These are phyloP conservation scores for Sarocladium brachiariae DNA, from an alignment of 2,329 filamentous ascomycete genomes.

Conservation along the genomic window DNA sequence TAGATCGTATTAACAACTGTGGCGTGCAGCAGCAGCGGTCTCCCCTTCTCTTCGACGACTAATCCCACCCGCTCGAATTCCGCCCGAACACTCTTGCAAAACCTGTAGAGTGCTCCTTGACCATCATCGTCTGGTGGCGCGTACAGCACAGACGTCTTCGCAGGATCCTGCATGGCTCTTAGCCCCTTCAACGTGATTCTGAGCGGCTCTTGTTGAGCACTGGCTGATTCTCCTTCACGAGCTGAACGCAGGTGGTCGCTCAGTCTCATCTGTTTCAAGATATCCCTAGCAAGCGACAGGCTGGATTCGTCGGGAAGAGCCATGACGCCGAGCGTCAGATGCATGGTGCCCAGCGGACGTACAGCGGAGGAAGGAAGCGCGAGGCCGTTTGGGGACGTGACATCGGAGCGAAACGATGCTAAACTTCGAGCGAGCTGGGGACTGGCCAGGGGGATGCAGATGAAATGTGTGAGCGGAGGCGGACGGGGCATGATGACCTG, in stretches of 20 bases:
- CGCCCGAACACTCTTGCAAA: slow-evolving; percentile 49
- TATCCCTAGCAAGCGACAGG: slow-evolving; percentile 33
- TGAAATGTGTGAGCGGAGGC: slow-evolving; percentile 61
- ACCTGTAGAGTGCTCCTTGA: slow-evolving; percentile 42
- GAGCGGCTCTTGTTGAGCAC: slow-evolving; percentile 20
- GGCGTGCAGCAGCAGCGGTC: slow-evolving; percentile 70
- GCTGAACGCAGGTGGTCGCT: slow-evolving; percentile 31
- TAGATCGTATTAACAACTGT: slow-evolving; percentile 86
- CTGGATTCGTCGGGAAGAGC: slow-evolving; percentile 49
- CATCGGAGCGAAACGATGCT: slow-evolving; percentile 52
- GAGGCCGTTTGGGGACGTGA: slow-evolving; percentile 36
- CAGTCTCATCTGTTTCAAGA: slow-evolving; percentile 31
- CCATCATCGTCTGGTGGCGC: slow-evolving; percentile 47
- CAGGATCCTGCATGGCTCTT: slow-evolving; percentile 51
- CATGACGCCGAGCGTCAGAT: slow-evolving; percentile 86
- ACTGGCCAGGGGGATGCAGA: slow-evolving; percentile 65
- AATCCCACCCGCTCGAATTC: slow-evolving; percentile 50
- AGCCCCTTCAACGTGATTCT: slow-evolving; percentile 47
- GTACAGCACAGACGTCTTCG: slow-evolving; percentile 58
- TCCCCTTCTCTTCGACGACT: slow-evolving; percentile 46
- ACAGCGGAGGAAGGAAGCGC: slow-evolving; percentile 60
- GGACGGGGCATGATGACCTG: slow-evolving; percentile 26
- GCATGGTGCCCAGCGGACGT: slow-evolving; percentile 70
- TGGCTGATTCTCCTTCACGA: slow-evolving; percentile 12
- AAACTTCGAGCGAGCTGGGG: slow-evolving; percentile 60